Evolutionary conservation across 2,329 filamentous ascomycete genomes (phyloP).

Genomic region (Exophiala sp.): DNA sequence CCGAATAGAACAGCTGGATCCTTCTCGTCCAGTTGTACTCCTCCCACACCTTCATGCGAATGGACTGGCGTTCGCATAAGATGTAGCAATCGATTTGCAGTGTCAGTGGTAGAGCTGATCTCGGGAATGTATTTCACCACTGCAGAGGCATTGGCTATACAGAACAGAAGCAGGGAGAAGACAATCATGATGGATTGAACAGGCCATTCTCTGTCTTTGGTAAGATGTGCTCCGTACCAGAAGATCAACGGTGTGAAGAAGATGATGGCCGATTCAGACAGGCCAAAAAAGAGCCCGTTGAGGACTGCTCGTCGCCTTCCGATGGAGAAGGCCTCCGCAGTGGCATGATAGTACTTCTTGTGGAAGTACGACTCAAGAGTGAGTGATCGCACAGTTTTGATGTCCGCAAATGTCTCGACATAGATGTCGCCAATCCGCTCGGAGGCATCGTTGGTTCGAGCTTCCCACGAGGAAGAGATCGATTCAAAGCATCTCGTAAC

Average conservation of each 20-base stretch:
- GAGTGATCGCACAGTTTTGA: conserved; percentile 70
- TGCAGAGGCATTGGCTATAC: conserved; percentile 64
- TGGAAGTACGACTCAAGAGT: conserved; percentile 68
- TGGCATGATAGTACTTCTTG: conserved; percentile 53
- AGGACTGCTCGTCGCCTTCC: conserved; percentile 62
- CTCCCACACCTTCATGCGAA: conserved; percentile 55
- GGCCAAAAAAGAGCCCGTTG: conserved; percentile 66
- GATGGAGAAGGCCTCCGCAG: conserved; percentile 49
- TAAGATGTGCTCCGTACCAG: conserved; percentile 68
- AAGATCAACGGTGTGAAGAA: conserved; percentile 75
- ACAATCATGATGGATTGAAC: conserved; percentile 63
- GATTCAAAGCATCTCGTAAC: conserved; percentile 61
- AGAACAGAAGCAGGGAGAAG: conserved; percentile 77
- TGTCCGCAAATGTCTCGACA: conserved; percentile 69
- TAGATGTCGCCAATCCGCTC: conserved; percentile 58
- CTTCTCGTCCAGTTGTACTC: conserved; percentile 34
- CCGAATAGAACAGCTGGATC: conserved; percentile 33
- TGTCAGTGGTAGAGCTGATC: conserved; percentile 65
- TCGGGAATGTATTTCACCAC: conserved; percentile 74
- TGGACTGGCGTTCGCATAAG: conserved; percentile 50
- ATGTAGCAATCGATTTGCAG: conserved; percentile 65
- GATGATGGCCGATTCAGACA: conserved; percentile 66
- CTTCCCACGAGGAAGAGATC: conserved; percentile 67
- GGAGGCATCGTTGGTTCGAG: conserved; percentile 57
- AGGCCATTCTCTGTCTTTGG: conserved; percentile 46